Conservation (phyloP, 768 basidiomycete species). For the Xerocomellus dryophilus region DNA sequence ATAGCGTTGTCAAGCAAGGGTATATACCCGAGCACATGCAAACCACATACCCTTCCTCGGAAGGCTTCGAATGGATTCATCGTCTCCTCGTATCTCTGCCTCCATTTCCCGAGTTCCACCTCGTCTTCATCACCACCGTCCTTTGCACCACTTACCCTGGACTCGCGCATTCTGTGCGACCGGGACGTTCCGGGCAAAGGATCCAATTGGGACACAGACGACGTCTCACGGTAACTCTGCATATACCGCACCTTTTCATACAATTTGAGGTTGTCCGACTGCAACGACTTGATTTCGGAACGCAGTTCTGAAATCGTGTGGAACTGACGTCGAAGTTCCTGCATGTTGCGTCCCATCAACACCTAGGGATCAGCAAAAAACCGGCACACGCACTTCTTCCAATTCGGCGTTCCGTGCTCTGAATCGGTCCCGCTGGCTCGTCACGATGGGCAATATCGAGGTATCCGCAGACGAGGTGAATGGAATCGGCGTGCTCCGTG, state of each 20-base stretch:
- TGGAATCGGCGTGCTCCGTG: slow-evolving; percentile 62
- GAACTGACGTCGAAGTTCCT: slow-evolving; percentile 96
- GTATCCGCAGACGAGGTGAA: slow-evolving; percentile 79
- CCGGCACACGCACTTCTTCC: slow-evolving; percentile 67
- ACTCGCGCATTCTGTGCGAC: slow-evolving; percentile 2
- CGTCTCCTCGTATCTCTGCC: slow-evolving; percentile 88
- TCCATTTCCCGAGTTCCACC: slow-evolving; percentile 85
- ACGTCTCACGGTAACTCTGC: slow-evolving; percentile 90
- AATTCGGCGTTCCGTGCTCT: slow-evolving; percentile 94
- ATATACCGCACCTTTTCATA: slow-evolving; percentile 99
- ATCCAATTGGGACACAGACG: slow-evolving; percentile 61
- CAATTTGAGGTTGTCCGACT: slow-evolving; percentile 93
- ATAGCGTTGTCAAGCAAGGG: background rate
- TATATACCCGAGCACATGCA: background rate
- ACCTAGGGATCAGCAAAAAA: background rate
- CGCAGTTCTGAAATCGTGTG: slow-evolving; percentile 93
- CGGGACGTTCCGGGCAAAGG: slow-evolving; percentile 50
- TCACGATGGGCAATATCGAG: slow-evolving; percentile 97
- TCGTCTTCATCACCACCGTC: slow-evolving; percentile 36
- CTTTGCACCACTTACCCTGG: background rate
- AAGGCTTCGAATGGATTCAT: slow-evolving; percentile 99
- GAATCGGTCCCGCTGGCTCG: slow-evolving; percentile 96
- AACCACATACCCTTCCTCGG: slow-evolving; percentile 76
- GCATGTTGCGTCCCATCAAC: background rate
- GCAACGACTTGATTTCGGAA: slow-evolving; percentile 85